Base-by-base conservation (phyloP, 306 rosid genomes). In the Cucurbita pepo region DNA sequence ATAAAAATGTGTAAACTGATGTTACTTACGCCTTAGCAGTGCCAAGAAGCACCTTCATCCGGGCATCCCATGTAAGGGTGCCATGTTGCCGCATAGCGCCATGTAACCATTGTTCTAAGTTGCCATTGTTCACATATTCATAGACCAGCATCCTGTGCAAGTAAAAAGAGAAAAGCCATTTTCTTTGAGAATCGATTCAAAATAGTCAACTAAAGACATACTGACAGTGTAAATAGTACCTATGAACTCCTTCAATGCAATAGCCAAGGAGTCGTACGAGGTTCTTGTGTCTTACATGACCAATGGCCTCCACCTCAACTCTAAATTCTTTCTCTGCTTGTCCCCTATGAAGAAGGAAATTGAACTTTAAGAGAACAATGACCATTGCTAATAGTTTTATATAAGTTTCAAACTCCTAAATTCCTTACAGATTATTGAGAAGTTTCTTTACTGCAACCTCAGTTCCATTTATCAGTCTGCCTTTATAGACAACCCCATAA, bases 281-380 rank as follows among this genome's bases (percentile, higher is more conserved):
- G 85, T 93, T 92, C 79, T 93, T 93, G 79, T 93, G 98, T 74
- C 96, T 83, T 77, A 93, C 97, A 85, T 93, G 97, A 41, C 98
- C 98, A 70, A 93, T 93, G 53, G 98, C 98, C 82, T 93, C 98
- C 81, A 93, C 98, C 86, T 93, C 97, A 78, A 93, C 98, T 79
- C 96, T 83, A 83, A 93, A 93, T 85, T 93, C 98, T 82, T 85
- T 93, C 89, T 93, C 98, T 21, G 98, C 98, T 72, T 93, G 98
- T 67, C 98, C 98, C 88, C 98, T 93, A 58, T 44, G 73, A 67
- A 78, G 65, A 75, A 80, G 79, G 70, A 72, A 73, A 5, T 30
- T 36, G 75, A 75, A 76, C 60, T 69, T 67, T n/a, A 30, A 76
- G 73, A 8, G 40, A 34, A 25, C 4, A 25, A 45, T 16, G 12